Conservation (phyloP, 805 yeast species). For the Diddensiella santjacobensis region DNA sequence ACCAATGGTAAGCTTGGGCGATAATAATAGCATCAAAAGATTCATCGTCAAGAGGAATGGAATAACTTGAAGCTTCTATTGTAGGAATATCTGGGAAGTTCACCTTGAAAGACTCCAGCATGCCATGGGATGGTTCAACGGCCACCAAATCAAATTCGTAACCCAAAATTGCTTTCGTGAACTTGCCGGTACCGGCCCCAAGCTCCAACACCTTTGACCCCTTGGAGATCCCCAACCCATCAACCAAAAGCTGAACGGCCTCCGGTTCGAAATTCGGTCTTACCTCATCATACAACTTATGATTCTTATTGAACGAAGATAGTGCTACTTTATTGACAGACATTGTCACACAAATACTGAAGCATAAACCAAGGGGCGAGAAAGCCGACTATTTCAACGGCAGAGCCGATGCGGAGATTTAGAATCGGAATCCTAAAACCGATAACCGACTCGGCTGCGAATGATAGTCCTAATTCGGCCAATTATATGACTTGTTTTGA, state of each 20-base stretch:
- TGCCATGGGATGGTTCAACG: constrained; percentile 57
- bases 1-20: constrained; percentile 69
- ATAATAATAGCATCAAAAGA: constrained; percentile 47
- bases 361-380: no score
- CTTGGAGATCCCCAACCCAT: constrained; percentile 34
- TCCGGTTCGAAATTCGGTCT: constrained; percentile 47
- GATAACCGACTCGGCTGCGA: no score
- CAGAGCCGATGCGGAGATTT: no score
- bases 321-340: constrained; percentile 40
- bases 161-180: constrained; percentile 44
- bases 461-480: no score
- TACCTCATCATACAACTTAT: constrained; percentile 46
- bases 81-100: constrained; percentile 45
- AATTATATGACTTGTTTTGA: no score
- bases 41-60: constrained; percentile 43
- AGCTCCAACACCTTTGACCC: constrained; percentile 43
- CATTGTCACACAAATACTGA: constrained; percentile 13
- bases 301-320: constrained; percentile 50
- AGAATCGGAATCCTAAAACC: no score
- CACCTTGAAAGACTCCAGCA: constrained; percentile 45
- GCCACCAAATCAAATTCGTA: constrained; percentile 43
- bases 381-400: no score
- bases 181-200: constrained; percentile 65
- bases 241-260: constrained; percentile 44
- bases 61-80: constrained; percentile 42